A percentile compares a stretch with the other conserved stretches of the same genome.
These are phyloP conservation scores for Ceriops decandra DNA, from an alignment of 345 rosid genomes.

Conservation along the genomic window DNA sequence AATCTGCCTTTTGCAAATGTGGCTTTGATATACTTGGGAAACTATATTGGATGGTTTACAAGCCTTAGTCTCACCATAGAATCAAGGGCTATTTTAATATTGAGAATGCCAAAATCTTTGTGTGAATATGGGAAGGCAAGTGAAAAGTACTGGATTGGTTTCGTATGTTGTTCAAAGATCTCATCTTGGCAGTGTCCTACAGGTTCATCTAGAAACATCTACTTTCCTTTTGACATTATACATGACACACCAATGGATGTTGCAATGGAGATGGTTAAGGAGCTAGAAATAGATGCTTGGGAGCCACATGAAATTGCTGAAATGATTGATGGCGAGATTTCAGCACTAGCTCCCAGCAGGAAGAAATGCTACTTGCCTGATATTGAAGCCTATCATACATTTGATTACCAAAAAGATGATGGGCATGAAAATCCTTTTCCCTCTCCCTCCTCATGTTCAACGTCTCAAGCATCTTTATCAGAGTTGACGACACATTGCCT, in stretches of 20 bases:
- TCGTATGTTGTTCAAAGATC: background rate
- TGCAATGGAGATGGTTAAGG: slow-evolving; percentile 78
- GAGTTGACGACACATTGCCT: slow-evolving; percentile 37
- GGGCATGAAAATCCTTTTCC: slow-evolving; percentile 29
- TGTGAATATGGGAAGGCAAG: too few species aligned
- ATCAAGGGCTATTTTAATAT: too few species aligned
- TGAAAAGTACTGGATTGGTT: too few species aligned
- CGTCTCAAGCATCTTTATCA: slow-evolving; percentile 52
- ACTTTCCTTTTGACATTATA: slow-evolving; percentile 60
- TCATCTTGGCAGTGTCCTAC: slow-evolving; percentile 18
- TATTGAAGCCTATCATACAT: slow-evolving; percentile 18
- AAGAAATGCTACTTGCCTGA: slow-evolving; percentile 25
- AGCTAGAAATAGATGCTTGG: slow-evolving; percentile 66
- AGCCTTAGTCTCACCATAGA: too few species aligned
- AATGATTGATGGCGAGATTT: slow-evolving; percentile 66
- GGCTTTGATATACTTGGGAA: too few species aligned
- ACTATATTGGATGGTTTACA: too few species aligned
- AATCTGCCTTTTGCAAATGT: too few species aligned
- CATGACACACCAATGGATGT: slow-evolving; percentile 66
- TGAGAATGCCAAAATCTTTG: too few species aligned
- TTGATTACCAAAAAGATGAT: slow-evolving; percentile 39
- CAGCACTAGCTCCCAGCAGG: slow-evolving; percentile 50
- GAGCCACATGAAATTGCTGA: slow-evolving; percentile 63
- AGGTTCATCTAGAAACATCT: slow-evolving; percentile 49
- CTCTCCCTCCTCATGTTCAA: slow-evolving; percentile 51